Percentiles rank a stretch among this genome's conserved stretches.
phyloP scores from a whole-genome alignment of 352 stramenopile genomes.

The Lagenidium giganteum region DNA sequence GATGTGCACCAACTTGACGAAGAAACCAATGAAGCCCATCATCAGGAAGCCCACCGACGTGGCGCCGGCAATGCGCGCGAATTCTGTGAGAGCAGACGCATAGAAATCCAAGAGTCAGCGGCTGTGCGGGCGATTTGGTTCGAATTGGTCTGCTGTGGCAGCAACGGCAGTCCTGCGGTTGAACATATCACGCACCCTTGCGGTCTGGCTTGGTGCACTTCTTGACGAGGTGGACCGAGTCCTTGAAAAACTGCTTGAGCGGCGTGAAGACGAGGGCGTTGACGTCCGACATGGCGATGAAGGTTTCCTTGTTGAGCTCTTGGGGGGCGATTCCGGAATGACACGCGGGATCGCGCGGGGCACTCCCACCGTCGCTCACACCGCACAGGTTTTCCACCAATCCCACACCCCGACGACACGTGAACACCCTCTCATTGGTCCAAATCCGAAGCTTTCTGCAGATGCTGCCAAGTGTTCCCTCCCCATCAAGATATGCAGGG shows the following conservation, averaged over 20 bases:
- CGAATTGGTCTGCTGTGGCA: no score
- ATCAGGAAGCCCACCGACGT: slow-evolving; percentile 98
- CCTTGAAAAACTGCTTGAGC: slow-evolving; percentile 96
- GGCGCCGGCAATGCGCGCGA: slow-evolving; percentile 92
- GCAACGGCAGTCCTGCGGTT: background rate
- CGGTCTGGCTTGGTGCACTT: slow-evolving; percentile 99
- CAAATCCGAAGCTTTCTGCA: no score
- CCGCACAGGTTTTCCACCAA: slow-evolving; percentile 10
- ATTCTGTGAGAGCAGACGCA: slow-evolving; percentile 81
- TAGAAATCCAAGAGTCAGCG: no score
- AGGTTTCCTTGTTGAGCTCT: no score
- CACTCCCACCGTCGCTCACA: slow-evolving; percentile 7
- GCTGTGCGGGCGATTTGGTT: no score
- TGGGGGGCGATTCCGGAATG: slow-evolving; percentile 8
- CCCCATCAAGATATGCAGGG: no score
- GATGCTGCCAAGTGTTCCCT: no score
- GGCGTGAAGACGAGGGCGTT: slow-evolving; percentile 94
- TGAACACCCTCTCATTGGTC: no score
- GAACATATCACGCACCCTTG: slow-evolving; percentile 78
- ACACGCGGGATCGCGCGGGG: slow-evolving; percentile 1
- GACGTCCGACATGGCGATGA: slow-evolving; percentile 77
- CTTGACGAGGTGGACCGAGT: slow-evolving; percentile 97
- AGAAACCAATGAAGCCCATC: slow-evolving; percentile 99
- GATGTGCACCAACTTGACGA: slow-evolving; percentile 99
- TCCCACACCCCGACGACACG: background rate